Evolutionary conservation across 2,329 filamentous ascomycete species (phyloP).

Genomic region (Diplodia corticola): DNA sequence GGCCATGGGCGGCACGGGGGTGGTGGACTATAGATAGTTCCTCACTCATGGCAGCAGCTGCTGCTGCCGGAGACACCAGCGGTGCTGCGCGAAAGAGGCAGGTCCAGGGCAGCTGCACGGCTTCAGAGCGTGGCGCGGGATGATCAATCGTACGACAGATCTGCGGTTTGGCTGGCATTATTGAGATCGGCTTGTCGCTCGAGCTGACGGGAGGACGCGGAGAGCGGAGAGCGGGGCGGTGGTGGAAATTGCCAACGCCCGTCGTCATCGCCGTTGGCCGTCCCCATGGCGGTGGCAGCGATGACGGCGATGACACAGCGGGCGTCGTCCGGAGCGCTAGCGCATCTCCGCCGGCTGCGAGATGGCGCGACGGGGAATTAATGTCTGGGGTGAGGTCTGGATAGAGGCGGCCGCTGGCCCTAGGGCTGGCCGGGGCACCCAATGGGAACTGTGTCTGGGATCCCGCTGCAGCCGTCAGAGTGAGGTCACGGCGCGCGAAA

Average conservation of each 20-base stretch:
- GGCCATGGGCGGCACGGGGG: neutral
- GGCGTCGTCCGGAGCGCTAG: neutral
- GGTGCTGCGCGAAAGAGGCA: slow-evolving; percentile 4
- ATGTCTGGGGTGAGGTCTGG: slow-evolving; percentile 3
- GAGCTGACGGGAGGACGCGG: neutral
- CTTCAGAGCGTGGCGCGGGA: slow-evolving; percentile 6
- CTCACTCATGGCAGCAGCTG: neutral
- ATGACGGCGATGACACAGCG: too few species aligned
- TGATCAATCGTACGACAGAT: slow-evolving; percentile 20
- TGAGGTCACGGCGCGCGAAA: neutral
- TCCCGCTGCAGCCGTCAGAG: slow-evolving; percentile 3
- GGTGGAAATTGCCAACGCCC: slow-evolving; percentile 1
- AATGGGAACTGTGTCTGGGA: neutral
- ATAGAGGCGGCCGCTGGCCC: neutral
- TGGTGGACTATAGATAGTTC: slow-evolving; percentile 1
- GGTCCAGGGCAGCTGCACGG: neutral
- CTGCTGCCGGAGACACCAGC: neutral
- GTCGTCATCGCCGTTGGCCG: neutral
- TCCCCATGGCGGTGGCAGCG: too few species aligned
- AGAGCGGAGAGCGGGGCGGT: slow-evolving; percentile 8
- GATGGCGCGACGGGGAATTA: neutral
- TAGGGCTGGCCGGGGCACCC: neutral
- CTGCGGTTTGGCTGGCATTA: slow-evolving; percentile 6
- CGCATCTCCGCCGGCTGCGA: neutral
- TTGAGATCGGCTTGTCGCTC: slow-evolving; percentile 8